A percentile compares a stretch with the other conserved stretches of the same genome.
Evolutionary conservation across 805 yeast species (phyloP).

Genomic region (Sungouiella thailandica): DNA sequence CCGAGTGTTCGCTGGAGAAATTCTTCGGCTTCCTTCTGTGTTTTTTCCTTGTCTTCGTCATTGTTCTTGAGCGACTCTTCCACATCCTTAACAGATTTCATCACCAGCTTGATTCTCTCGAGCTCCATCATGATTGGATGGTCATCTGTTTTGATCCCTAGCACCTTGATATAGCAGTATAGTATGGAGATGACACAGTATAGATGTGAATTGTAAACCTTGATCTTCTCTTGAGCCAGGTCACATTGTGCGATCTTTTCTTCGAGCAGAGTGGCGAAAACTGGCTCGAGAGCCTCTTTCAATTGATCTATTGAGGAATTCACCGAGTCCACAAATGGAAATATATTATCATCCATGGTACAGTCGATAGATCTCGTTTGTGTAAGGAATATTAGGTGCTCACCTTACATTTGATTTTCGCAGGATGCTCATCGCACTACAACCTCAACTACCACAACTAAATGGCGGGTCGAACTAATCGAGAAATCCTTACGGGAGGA

Average conservation of each 20-base stretch:
- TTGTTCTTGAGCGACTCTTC: slow-evolving; percentile 18
- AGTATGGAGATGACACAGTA: slow-evolving; percentile 54
- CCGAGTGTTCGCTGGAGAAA: slow-evolving; percentile 45
- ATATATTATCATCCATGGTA: slow-evolving; percentile 43
- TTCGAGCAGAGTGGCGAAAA: slow-evolving; percentile 35
- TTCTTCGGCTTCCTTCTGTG: slow-evolving; percentile 37
- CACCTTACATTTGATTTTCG: background rate
- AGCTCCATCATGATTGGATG: slow-evolving; percentile 69
- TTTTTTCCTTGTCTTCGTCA: slow-evolving; percentile 16
- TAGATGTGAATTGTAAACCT: slow-evolving; percentile 36
- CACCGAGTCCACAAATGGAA: slow-evolving; percentile 34
- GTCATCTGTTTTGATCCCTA: slow-evolving; percentile 50
- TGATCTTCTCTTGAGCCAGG: slow-evolving; percentile 21
- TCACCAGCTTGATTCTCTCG: slow-evolving; percentile 60
- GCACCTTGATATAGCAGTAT: slow-evolving; percentile 54
- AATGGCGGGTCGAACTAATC: slow-evolving; percentile 45
- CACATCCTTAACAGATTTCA: slow-evolving; percentile 49
- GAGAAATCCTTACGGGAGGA: slow-evolving; percentile 87
- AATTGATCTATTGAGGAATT: slow-evolving; percentile 33
- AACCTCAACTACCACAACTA: background rate
- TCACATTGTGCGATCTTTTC: slow-evolving; percentile 27
- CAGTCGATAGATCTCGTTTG: background rate
- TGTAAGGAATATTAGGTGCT: too few relatives aligned
- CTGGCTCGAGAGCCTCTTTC: slow-evolving; percentile 28
- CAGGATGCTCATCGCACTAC: slow-evolving; percentile 16